Evolutionary conservation across 2,329 filamentous ascomycete species (phyloP).

Genomic region (Lasiodiplodia citricola): DNA sequence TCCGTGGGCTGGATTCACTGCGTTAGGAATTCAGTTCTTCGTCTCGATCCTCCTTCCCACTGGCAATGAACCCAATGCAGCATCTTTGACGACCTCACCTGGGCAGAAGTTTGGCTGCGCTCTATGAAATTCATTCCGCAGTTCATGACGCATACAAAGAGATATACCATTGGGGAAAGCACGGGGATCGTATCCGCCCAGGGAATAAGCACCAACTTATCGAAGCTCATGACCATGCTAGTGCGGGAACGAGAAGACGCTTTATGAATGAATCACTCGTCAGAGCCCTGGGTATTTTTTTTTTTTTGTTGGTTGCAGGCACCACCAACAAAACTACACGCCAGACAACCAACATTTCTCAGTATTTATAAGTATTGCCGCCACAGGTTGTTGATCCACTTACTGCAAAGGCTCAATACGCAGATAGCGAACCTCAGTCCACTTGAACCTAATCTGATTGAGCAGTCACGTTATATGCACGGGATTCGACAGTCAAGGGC

Average conservation of each 20-base stretch:
- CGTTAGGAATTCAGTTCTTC: slow-evolving; percentile 16
- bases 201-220: not conserved
- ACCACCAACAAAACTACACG: not conserved
- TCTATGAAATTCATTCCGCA: not conserved
- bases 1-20: slow-evolving; percentile 1
- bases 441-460: not conserved
- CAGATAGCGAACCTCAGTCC: not conserved
- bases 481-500: not conserved
- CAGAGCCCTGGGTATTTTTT: not conserved
- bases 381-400: not conserved
- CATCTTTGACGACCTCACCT: not conserved
- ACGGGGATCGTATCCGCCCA: not conserved
- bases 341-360: not conserved
- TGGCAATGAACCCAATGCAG: not conserved
- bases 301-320: not conserved
- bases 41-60: not conserved
- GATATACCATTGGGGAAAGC: not conserved
- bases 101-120: not conserved
- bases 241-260: not conserved
- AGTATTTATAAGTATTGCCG: not conserved
- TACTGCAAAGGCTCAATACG: not conserved
- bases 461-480: not conserved
- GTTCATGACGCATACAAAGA: not conserved
- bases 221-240: not conserved
- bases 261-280: not conserved